Percentiles rank a stretch among this genome's conserved stretches.
Evolutionary conservation across 2,329 filamentous ascomycete species (phyloP).

Genomic region (Phoma herbarum): DNA sequence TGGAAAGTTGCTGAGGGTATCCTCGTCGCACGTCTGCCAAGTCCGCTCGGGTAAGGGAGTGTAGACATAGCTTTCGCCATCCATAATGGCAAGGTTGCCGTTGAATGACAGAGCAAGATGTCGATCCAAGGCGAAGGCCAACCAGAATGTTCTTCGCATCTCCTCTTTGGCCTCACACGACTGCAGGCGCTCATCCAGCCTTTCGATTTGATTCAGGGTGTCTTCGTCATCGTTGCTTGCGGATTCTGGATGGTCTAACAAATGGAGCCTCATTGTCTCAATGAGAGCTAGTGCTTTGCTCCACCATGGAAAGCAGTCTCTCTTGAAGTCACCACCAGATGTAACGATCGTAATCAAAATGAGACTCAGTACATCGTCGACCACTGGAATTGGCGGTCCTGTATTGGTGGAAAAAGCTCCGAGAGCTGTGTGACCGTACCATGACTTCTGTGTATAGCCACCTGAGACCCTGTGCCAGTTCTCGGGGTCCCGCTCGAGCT

Average conservation of each 20-base stretch:
- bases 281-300: constrained; percentile 2
- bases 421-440: background rate
- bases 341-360: constrained; percentile 3
- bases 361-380: constrained; percentile 3
- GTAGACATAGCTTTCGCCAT: constrained; percentile 7
- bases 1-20: background rate
- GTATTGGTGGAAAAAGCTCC: background rate
- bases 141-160: constrained; percentile 6
- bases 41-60: background rate
- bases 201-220: background rate
- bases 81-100: constrained; percentile 1
- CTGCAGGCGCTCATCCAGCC: background rate
- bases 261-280: constrained; percentile 4
- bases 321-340: constrained; percentile 5
- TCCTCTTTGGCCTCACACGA: background rate
- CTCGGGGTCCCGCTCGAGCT: constrained; percentile 5
- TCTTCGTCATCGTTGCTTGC: background rate
- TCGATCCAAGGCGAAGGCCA: constrained; percentile 5
- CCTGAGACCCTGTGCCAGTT: constrained; percentile 9
- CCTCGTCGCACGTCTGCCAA: background rate
- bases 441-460: background rate
- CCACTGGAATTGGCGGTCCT: background rate
- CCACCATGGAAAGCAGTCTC: constrained; percentile 9
- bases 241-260: constrained; percentile 5
- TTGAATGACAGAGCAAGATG: constrained; percentile 8